A percentile compares a stretch with the other conserved stretches of the same genome.
Conservation (phyloP, 306 rosid genomes). For the Vicia villosa region DNA sequence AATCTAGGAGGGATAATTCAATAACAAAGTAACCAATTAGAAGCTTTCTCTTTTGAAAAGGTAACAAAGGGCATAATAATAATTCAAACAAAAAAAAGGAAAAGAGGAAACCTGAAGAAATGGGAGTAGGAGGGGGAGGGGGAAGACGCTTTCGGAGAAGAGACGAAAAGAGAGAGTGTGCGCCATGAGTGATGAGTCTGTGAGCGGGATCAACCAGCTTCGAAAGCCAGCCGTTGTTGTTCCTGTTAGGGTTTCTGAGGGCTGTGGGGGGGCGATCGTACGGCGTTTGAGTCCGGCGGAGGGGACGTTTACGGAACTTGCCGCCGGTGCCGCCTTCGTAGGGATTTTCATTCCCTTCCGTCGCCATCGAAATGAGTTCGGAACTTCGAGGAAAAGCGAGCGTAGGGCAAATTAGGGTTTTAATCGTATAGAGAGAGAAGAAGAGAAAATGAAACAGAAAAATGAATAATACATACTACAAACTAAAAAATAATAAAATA, state of each 20-base stretch:
- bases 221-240: conserved; percentile 70
- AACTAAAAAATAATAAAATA: not conserved
- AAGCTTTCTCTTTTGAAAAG: not conserved
- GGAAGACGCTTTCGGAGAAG: conserved; percentile 80
- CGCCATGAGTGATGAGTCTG: conserved; percentile 61
- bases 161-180: conserved; percentile 69
- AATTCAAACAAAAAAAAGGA: not conserved
- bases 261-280: conserved; percentile 75
- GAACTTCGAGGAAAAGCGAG: not conserved
- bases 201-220: conserved; percentile 95
- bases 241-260: conserved; percentile 53
- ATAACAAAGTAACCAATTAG: conserved; percentile 14
- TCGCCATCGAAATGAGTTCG: conserved; percentile 45
- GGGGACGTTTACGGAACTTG: conserved; percentile 74
- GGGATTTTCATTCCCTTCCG: conserved; percentile 53
- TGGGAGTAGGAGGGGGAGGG: conserved; percentile 51
- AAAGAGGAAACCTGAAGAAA: conserved; percentile 40
- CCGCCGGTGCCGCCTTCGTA: conserved; percentile 78
- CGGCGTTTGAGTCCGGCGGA: conserved; percentile 64
- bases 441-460: not conserved
- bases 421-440: not conserved
- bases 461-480: not conserved
- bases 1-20: not conserved
- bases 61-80: not conserved
- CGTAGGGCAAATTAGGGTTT: conserved; percentile 37